These are phyloP conservation scores for Xanthoparmelia taractica DNA, from an alignment of 495 filamentous ascomycete genomes.

Conservation along the genomic window DNA sequence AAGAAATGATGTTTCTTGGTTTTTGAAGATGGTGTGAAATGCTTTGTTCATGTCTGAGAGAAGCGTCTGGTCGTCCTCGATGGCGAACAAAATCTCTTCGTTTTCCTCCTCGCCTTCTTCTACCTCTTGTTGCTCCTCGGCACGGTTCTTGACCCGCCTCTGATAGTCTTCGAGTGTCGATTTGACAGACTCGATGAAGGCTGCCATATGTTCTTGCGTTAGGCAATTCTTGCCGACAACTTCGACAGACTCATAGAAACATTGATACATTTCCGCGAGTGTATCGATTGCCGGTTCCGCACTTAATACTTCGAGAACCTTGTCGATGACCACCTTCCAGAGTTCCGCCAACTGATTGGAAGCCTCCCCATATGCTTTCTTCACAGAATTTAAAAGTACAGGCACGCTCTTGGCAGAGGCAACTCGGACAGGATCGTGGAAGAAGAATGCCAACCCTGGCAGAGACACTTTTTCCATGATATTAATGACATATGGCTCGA, in stretches of 20 bases:
- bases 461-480: slow-evolving; percentile 96
- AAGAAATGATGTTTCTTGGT: slow-evolving; percentile 78
- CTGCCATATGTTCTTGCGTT: slow-evolving; percentile 64
- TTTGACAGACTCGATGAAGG: slow-evolving; percentile 76
- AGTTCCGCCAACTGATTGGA: slow-evolving; percentile 68
- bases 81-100: slow-evolving; percentile 75
- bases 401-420: slow-evolving; percentile 93
- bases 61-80: slow-evolving; percentile 95
- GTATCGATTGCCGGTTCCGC: slow-evolving; percentile 94
- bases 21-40: slow-evolving; percentile 98
- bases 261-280: slow-evolving; percentile 98
- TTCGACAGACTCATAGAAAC: slow-evolving; percentile 98
- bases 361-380: slow-evolving; percentile 71
- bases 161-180: slow-evolving; percentile 89
- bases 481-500: slow-evolving; percentile 83
- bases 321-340: slow-evolving; percentile 80
- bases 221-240: slow-evolving; percentile 81
- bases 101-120: slow-evolving; percentile 80
- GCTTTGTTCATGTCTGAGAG: slow-evolving; percentile 99
- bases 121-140: slow-evolving; percentile 63
- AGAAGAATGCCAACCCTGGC: slow-evolving; percentile 94
- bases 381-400: slow-evolving; percentile 88
- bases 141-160: slow-evolving; percentile 66
- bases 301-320: slow-evolving; percentile 88
- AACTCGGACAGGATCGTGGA: slow-evolving; percentile 95